phyloP scores from a whole-genome alignment of 495 filamentous ascomycete species.

The Aspergillus biplanus region DNA sequence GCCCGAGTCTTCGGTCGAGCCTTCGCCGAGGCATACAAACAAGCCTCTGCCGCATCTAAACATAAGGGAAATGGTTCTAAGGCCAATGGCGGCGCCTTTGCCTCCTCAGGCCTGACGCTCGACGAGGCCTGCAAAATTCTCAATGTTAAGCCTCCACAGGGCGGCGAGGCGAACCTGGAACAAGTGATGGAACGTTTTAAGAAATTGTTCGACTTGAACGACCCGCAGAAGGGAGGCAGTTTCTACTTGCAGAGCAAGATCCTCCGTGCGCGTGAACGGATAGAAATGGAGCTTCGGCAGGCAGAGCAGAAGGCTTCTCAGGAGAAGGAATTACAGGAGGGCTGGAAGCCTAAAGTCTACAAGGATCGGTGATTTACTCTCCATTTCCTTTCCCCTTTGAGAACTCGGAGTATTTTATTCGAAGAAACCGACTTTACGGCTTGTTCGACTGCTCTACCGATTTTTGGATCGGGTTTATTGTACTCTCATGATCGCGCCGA shows the following conservation, averaged over 20 bases:
- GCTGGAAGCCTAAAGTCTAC: slow-evolving; percentile 93
- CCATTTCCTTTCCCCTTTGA: slow-evolving; percentile 1
- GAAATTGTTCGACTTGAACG: slow-evolving; percentile 89
- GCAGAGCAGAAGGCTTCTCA: slow-evolving; percentile 51
- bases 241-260: slow-evolving; percentile 99
- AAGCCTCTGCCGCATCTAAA: slow-evolving; percentile 83
- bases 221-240: slow-evolving; percentile 92
- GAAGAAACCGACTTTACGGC: too few species aligned
- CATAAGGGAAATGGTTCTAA: slow-evolving; percentile 55
- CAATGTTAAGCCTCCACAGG: slow-evolving; percentile 87
- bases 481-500: too few species aligned
- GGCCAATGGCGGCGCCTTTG: slow-evolving; percentile 53
- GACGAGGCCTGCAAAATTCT: slow-evolving; percentile 98
- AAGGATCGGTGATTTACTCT: slow-evolving; percentile 69
- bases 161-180: slow-evolving; percentile 75
- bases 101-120: slow-evolving; percentile 76
- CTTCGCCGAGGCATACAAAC: slow-evolving; percentile 87
- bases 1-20: slow-evolving; percentile 89
- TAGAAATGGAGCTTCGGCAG: slow-evolving; percentile 75
- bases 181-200: slow-evolving; percentile 86
- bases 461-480: too few species aligned
- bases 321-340: slow-evolving; percentile 75
- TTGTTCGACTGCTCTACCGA: too few species aligned
- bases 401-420: background rate
- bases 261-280: slow-evolving; percentile 82